A percentile compares a stretch with the other conserved stretches of the same genome.
These are phyloP conservation scores for Amanita phalloides DNA, from an alignment of 768 basidiomycete species.

Conservation along the genomic window DNA sequence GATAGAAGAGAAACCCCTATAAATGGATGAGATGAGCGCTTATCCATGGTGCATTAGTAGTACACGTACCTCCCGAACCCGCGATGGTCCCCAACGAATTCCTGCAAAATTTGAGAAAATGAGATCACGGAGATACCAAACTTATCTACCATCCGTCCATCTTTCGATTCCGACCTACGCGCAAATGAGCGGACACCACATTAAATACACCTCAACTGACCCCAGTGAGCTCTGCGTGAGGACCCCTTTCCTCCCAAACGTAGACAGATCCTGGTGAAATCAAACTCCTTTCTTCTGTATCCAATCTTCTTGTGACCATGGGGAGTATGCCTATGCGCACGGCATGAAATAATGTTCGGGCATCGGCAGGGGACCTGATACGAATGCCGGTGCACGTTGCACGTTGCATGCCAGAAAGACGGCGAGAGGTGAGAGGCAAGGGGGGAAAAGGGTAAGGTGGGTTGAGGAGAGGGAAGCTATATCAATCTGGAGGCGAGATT, in stretches of 20 bases:
- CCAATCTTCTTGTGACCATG: constrained; percentile 67
- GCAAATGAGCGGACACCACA: constrained; percentile 5
- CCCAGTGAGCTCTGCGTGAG: constrained; percentile 62
- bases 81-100: constrained; percentile 70
- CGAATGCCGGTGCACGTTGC: constrained; percentile 41
- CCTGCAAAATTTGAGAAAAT: constrained; percentile 18
- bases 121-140: background rate
- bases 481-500: constrained; percentile 8
- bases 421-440: constrained; percentile 8
- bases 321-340: constrained; percentile 58
- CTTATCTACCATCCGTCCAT: constrained; percentile 62
- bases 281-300: constrained; percentile 62
- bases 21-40: background rate
- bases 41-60: background rate
- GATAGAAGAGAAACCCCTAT: constrained; percentile 76
- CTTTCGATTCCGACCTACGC: constrained; percentile 66
- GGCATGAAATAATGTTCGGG: constrained; percentile 62
- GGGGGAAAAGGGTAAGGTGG: constrained; percentile 9
- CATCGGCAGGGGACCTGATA: constrained; percentile 40
- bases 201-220: constrained; percentile 26
- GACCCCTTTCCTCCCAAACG: constrained; percentile 78
- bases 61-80: constrained; percentile 57
- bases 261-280: constrained; percentile 71
- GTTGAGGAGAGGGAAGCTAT: constrained; percentile 4
- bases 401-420: constrained; percentile 28